Evolutionary conservation across 169 alveolate genomes (phyloP).

Genomic region (Cystoisospora suis): DNA sequence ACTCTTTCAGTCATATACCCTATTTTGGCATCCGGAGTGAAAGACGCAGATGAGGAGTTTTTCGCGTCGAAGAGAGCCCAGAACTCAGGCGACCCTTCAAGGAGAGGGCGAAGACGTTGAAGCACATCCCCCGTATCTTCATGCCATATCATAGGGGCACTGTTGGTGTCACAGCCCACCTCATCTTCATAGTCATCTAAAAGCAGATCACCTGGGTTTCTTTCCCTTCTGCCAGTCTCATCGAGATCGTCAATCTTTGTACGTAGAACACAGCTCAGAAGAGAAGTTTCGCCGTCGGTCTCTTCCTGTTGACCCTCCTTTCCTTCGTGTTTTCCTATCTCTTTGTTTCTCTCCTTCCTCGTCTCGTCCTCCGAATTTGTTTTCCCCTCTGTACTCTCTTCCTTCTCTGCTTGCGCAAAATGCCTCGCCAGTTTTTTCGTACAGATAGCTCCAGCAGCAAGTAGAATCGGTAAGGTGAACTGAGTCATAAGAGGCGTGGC

Average conservation of each 20-base stretch:
- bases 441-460: constrained; percentile 25
- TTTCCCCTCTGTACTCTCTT: too few relatives aligned
- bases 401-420: too few relatives aligned
- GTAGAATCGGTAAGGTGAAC: not conserved
- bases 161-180: not conserved
- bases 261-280: too few relatives aligned
- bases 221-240: not conserved
- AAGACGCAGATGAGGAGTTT: too few relatives aligned
- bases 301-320: too few relatives aligned
- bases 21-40: not conserved
- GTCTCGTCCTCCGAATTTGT: too few relatives aligned
- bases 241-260: too few relatives aligned
- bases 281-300: too few relatives aligned
- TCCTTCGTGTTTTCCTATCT: too few relatives aligned
- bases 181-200: not conserved
- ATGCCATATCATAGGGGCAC: not conserved
- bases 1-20: not conserved
- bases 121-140: not conserved
- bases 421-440: constrained; percentile 5
- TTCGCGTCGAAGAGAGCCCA: not conserved
- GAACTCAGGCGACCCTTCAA: constrained; percentile 21
- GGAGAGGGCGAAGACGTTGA: not conserved
- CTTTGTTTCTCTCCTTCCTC: too few relatives aligned
- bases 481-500: constrained; percentile 9
- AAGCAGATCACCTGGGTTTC: not conserved